Evolutionary conservation across 2,329 filamentous ascomycete species (phyloP), one percentile per base, ranked within the genome.

Genomic region (Akanthomyces muscarius): DNA sequence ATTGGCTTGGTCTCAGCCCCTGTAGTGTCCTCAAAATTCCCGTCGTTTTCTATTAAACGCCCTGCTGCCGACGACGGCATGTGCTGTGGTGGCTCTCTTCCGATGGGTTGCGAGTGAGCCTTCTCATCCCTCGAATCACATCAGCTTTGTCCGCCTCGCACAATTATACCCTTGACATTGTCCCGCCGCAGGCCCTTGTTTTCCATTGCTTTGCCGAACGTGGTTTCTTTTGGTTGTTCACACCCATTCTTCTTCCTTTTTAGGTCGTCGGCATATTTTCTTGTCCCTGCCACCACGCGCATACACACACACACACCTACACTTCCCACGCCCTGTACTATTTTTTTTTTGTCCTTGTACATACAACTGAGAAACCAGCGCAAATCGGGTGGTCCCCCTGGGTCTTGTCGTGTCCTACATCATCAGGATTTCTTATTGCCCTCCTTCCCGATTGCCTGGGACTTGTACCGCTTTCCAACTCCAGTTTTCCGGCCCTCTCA

Each of bases 381-480:
- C 28, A n/a, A 47, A 48, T 48, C 45, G 21, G 21, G 45, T 47
- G 5, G 8, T 8, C 47, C 25, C 48, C 48, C 48, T 33, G 45
- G 4, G 28, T 18, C 44, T 21, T 25, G 42, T 14, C 33, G 14
- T 28, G 21, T 28, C 23, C 13, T 55, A 55, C 52, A 55, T 30
- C 36, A 44, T 55, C 52, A 44, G 36, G n/a, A 44, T 45, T 42
- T 44, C 5, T 56, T 42, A 55, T 58, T 58, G 30, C 25, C 14
- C 44, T 58, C 44, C 55, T 58, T 48, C 18, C 55, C 30, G 30
- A 38, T 57, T 58, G 6, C 55, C n/a, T 50, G 44, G 18, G 25
- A 47, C 41, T 30, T 33, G 55, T 57, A 36, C 42, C 55, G 28
- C 44, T 13, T 13, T n/a, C 30, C 25, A 51, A 50, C 55, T 58